Base-by-base conservation (phyloP, 345 rosid genomes). In the Firmiana major region DNA sequence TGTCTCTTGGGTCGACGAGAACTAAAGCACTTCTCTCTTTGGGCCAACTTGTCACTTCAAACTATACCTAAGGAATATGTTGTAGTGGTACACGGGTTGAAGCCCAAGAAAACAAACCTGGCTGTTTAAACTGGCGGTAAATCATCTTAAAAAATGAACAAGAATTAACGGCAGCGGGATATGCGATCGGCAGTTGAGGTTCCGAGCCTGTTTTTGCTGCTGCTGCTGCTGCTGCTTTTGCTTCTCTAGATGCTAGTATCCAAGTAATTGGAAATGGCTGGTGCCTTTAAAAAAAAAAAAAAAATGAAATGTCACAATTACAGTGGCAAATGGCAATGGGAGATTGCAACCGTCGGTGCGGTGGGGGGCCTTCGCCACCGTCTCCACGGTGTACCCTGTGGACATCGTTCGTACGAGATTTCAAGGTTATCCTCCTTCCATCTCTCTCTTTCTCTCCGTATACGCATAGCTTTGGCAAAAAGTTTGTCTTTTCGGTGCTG, bases 371-470 rank as follows among this genome's bases (percentile, higher is more conserved):
- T 95, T 95, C 83, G 88, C 92, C 77, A 95, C 99, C 9, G 97
- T 95, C 40, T 86, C 98, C 17, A 82, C 88, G 51, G 75, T 87
- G 91, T 93, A 95, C 65, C 97, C 99, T 16, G 92, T 95, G 9
- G 99, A 95, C 82, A 93, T 95, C 63, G 98, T 93, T 46, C 94
- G 98, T 93, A 42, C 94, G 97, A 87, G 98, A 60, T 95, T 95
- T 78, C 98, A 92, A 92, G 99, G 99, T 93, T 45, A 9, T 19
- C 74, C 59, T 9, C 11, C 55, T 9, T 57, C 46, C n/a, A 64
- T 31, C 34, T 26, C 53, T 73, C 51, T 22, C 55, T 28, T 11
- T 22, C 16, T 13, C 10, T 58, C 0, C 31, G 7, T 48, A 9
- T 7, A 5, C 10, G 4, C 9, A 15, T 26, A 59, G 21, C 31